Percentiles rank a stretch among this genome's conserved stretches.
phyloP scores from a whole-genome alignment of 1,284 basidiomycete species.

The Ustilago cynodontis region DNA sequence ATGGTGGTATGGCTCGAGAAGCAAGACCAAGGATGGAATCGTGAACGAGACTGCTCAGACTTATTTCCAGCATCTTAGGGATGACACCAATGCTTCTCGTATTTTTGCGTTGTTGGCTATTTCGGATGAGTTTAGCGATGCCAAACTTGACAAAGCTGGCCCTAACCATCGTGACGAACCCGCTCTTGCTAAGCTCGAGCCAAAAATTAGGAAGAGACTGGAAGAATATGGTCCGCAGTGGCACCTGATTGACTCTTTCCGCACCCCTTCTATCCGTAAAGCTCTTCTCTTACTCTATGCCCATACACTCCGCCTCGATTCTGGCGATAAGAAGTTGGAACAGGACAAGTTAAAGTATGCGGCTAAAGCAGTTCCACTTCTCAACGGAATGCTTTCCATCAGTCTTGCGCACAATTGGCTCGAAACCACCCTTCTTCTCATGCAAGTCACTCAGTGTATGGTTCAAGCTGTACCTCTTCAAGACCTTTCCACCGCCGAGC shows the following conservation, averaged over 20 bases:
- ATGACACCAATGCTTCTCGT: slow-evolving; percentile 82
- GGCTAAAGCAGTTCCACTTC: slow-evolving; percentile 71
- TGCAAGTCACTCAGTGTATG: slow-evolving; percentile 86
- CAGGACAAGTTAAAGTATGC: slow-evolving; percentile 55
- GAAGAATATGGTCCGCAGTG: slow-evolving; percentile 48
- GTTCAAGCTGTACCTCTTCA: slow-evolving; percentile 80
- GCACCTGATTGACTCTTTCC: slow-evolving; percentile 54
- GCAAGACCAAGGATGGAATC: slow-evolving; percentile 92
- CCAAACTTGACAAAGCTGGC: slow-evolving; percentile 70
- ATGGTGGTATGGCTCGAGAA: slow-evolving; percentile 97
- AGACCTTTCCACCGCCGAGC: slow-evolving; percentile 49
- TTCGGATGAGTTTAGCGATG: slow-evolving; percentile 78
- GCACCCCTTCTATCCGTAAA: slow-evolving; percentile 56
- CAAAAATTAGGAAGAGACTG: slow-evolving; percentile 37
- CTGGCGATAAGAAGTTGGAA: slow-evolving; percentile 38
- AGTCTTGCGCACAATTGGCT: slow-evolving; percentile 91
- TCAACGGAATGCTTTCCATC: slow-evolving; percentile 86
- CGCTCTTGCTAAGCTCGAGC: slow-evolving; percentile 74
- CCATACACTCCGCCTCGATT: slow-evolving; percentile 79
- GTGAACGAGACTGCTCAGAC: slow-evolving; percentile 84
- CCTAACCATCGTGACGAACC: slow-evolving; percentile 49
- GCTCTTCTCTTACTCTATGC: slow-evolving; percentile 79
- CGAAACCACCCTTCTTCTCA: slow-evolving; percentile 80
- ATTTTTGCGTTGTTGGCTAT: slow-evolving; percentile 81
- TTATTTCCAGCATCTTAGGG: slow-evolving; percentile 88